Evolutionary conservation across 2,329 filamentous ascomycete genomes (phyloP).

Genomic region (Stagonosporopsis vannaccii): DNA sequence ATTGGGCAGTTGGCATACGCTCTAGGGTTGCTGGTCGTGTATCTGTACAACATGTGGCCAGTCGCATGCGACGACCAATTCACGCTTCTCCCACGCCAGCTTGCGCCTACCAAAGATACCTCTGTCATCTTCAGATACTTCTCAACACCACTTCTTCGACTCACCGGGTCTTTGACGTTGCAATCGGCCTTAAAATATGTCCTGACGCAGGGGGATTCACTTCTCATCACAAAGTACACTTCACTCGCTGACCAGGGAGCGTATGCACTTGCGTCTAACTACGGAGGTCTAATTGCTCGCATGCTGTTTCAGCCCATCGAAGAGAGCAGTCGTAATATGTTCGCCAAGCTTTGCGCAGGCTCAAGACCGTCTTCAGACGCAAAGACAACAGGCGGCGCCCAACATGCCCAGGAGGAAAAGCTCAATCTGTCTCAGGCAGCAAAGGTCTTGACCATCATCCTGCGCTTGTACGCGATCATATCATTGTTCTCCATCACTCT

Average conservation of each 20-base stretch:
- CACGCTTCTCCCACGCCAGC: conserved; percentile 66
- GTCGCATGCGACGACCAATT: conserved; percentile 68
- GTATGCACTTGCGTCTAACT: conserved; percentile 94
- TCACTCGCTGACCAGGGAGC: conserved; percentile 83
- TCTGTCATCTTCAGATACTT: conserved; percentile 56
- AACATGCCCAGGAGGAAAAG: conserved; percentile 26
- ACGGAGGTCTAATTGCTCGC: conserved; percentile 83
- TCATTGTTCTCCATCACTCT: conserved; percentile 72
- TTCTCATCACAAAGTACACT: conserved; percentile 82
- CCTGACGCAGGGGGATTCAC: conserved; percentile 91
- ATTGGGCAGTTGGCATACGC: conserved; percentile 84
- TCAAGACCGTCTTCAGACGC: conserved; percentile 20
- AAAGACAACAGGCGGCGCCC: background rate
- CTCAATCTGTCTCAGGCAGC: conserved; percentile 49
- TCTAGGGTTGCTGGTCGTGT: conserved; percentile 71
- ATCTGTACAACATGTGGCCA: conserved; percentile 66
- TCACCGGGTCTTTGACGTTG: conserved; percentile 82
- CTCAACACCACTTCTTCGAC: conserved; percentile 71
- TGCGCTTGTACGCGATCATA: conserved; percentile 77
- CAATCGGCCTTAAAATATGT: conserved; percentile 92
- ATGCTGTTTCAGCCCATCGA: conserved; percentile 95
- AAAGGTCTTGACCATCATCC: conserved; percentile 66
- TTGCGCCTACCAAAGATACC: conserved; percentile 47
- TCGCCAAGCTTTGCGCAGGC: conserved; percentile 76
- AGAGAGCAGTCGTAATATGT: conserved; percentile 89